Base-by-base conservation (phyloP, 495 filamentous ascomycete species). In the Penicillium coffeae region DNA sequence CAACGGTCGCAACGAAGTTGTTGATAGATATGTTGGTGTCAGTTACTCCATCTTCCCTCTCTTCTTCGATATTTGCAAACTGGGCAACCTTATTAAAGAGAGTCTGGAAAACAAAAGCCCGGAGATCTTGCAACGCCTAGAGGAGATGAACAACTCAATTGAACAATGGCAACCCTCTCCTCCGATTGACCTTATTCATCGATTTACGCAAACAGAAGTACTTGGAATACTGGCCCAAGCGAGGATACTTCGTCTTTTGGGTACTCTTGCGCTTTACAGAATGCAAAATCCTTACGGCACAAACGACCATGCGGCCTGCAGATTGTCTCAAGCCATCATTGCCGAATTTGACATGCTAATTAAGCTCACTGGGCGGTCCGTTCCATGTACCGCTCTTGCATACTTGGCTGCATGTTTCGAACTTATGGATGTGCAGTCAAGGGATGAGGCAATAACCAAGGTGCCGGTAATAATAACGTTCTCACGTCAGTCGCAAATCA, bases 1-100 rank as follows among this genome's bases (percentile, higher is more conserved):
- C 15, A 6, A 14, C 8, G 18, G 40, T 6, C 45, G 48, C 7
- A 14, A 5, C 0, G 12, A 35, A 21, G 41, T 42, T 34, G 43
- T 59, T 20, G 56, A 59, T 43, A 49, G 56, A 13, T 59, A 59
- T 42, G 33, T 59, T 21, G 56, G 56, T 10, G 9, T 59, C 8
- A 53, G 52, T 15, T 52, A 50, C 2, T 13, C 52, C 9, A 42
- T 56, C 2, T 50, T 59, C 16, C 21, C 46, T 15, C 21, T 40
- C 18, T 30, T 56, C 4, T 59, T 47, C 33, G 52, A 59, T 30
- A 56, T 59, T 2, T 56, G 52, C 5, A 30, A 47, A 27, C 35
- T 44, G 1, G 21, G 37, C 3, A 38, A 27, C 12, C 7, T 13
- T 0, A 42, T 59, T 3, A 43, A 36, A 37, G 2, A 43, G 5